A percentile compares a stretch with the other conserved stretches of the same genome.
Evolutionary conservation across 129 eudicot species (phyloP).

Genomic region (Helichrysum umbraculigerum): DNA sequence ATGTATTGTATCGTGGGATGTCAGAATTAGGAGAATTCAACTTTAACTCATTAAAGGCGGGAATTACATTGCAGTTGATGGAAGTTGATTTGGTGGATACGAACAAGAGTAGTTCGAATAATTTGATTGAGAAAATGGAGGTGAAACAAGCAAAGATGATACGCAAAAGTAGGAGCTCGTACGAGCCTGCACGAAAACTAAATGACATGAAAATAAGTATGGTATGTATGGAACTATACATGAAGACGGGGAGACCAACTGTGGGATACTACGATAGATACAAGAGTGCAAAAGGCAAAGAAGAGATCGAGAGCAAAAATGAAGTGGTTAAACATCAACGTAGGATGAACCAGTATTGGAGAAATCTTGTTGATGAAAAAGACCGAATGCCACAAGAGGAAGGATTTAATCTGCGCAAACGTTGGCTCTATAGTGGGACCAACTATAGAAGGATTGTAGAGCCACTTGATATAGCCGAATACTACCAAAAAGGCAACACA

Average conservation of each 20-base stretch:
- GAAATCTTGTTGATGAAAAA: conserved; percentile 24
- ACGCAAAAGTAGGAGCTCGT: conserved; percentile 15
- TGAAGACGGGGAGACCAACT: conserved; percentile 4
- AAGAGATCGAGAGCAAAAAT: conserved; percentile 10
- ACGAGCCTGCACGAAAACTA: conserved; percentile 32
- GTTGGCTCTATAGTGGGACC: conserved; percentile 45
- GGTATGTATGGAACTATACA: conserved; percentile 48
- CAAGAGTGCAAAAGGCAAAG: conserved; percentile 23
- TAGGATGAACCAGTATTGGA: conserved; percentile 42
- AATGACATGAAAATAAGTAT: conserved; percentile 40
- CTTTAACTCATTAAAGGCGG: conserved; percentile 30
- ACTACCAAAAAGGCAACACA: conserved; percentile 34
- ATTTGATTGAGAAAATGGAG: conserved; percentile 20
- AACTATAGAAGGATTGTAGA: conserved; percentile 54
- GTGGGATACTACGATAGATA: conserved; percentile 50
- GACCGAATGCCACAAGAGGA: conserved; percentile 48
- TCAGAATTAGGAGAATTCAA: conserved; percentile 14
- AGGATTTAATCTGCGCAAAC: conserved; percentile 20
- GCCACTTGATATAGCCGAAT: conserved; percentile 52
- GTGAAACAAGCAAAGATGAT: neutral
- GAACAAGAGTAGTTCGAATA: neutral
- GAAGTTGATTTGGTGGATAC: conserved; percentile 23
- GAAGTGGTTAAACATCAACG: conserved; percentile 19
- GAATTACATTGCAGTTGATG: conserved; percentile 36
- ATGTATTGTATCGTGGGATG: conserved; percentile 35